Evolutionary conservation across 129 eudicot species (phyloP).

Genomic region (Escallonia herrerae): DNA sequence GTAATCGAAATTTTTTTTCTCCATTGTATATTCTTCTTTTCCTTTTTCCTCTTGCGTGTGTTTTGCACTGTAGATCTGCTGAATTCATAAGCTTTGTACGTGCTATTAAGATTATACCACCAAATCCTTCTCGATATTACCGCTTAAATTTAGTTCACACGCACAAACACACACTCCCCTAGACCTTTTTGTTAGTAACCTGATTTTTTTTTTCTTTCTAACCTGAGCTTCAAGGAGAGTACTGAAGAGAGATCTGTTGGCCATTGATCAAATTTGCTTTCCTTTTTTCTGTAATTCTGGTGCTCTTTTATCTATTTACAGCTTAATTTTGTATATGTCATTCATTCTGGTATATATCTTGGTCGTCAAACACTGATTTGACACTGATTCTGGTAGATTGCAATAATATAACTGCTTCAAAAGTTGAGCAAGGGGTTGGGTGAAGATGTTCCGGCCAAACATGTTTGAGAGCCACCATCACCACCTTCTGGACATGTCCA

Average conservation of each 20-base stretch:
- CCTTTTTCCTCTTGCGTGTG: not conserved
- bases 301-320: not conserved
- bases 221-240: not conserved
- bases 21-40: not conserved
- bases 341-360: not conserved
- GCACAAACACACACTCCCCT: not conserved
- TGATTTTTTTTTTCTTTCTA: not conserved
- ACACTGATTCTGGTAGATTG: not conserved
- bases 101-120: no score
- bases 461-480: constrained; percentile 78
- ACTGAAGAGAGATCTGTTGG: not conserved
- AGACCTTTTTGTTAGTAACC: not conserved
- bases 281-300: no score
- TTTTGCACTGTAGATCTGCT: no score
- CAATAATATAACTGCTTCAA: not conserved
- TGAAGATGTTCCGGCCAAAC: constrained; percentile 78
- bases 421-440: not conserved
- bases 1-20: no score
- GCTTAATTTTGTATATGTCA: not conserved
- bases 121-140: not conserved
- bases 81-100: no score
- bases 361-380: no score
- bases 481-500: constrained; percentile 54
- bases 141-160: not conserved
- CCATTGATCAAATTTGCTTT: not conserved